Evolutionary conservation across 805 yeast species (phyloP), one percentile per base, ranked within the genome.

Genomic region (Ogataea ganodermae): DNA sequence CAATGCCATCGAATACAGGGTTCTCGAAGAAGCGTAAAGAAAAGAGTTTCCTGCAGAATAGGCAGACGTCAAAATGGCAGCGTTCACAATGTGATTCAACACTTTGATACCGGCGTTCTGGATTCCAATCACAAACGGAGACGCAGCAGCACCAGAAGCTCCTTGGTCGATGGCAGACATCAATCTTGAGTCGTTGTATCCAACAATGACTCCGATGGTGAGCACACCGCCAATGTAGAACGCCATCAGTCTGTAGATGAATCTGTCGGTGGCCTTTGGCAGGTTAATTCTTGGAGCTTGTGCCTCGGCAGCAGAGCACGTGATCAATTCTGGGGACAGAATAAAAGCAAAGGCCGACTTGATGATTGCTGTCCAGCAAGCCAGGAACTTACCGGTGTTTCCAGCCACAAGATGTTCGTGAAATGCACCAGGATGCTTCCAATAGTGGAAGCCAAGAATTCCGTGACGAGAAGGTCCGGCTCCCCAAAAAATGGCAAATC

Each of bases 291-390:
- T 73, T 46, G 86, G 86, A 53, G 74, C 74, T 46, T 71, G 67
- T 45, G 81, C 74, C 64, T 83, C 89, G n/a, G 82, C 76, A 14
- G 81, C 76, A 27, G 82, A 72, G 42, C 77, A 64, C 6, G 76
- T 80, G 53, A 83, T 75, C 57, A 83, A 70, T 67, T 83, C 89
- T 14, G 87, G 87, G 21, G 83, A 68, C 41, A 81, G 71, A 52
- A 83, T 78, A 55, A 81, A 82, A 1, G 86, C 79, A 56, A 81
- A 83, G n/a, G 82, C 87, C 28, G 84, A 81, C 56, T 79, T 80
- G 49, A 82, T 76, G 41, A 83, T 67, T 26, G 79, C 79, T 14
- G 81, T 76, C 80, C 84, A 81, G 49, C 81, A 72, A 6, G 84
- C 86, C 35, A 81, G 66, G 62, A 84, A 82, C 50, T 73, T 74